Conservation (phyloP, 768 basidiomycete species). For the Termitomyces sp. region DNA sequence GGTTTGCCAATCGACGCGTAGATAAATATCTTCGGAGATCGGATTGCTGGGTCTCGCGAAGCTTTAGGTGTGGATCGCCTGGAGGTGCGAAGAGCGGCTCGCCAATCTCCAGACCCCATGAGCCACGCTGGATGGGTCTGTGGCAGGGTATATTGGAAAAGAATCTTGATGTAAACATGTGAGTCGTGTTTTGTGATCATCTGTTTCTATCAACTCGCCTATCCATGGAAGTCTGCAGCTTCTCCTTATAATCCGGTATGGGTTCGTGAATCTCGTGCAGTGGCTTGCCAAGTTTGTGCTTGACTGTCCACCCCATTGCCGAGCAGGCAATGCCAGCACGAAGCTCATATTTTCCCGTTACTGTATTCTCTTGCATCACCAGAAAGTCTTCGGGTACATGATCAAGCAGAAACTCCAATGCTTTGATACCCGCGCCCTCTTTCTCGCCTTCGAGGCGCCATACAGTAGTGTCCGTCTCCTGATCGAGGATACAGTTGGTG, state of each 20-base stretch:
- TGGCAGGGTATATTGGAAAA: neutral
- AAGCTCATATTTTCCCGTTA: constrained; percentile 38
- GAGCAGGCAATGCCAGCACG: constrained; percentile 41
- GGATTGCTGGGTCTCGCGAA: constrained; percentile 27
- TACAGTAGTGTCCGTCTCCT: neutral
- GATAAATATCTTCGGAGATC: constrained; percentile 35
- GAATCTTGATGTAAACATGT: neutral
- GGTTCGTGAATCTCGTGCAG: constrained; percentile 39
- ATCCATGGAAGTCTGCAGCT: constrained; percentile 44
- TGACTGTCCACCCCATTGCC: constrained; percentile 44
- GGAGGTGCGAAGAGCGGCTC: constrained; percentile 42
- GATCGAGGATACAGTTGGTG: constrained; percentile 36
- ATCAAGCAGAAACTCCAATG: constrained; percentile 36
- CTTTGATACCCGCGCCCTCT: neutral
- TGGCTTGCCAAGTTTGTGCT: constrained; percentile 36
- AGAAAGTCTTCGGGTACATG: constrained; percentile 51
- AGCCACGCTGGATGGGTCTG: neutral
- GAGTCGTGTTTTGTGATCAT: neutral
- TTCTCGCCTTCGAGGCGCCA: neutral
- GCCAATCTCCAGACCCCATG: constrained; percentile 21
- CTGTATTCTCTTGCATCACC: constrained; percentile 34
- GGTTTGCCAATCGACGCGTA: constrained; percentile 56
- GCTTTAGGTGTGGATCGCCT: constrained; percentile 28
- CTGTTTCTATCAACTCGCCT: constrained; percentile 25
- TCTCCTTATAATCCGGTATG: constrained; percentile 46